Conservation (phyloP, 148 eudicot species). For the Diospyros lotus region DNA sequence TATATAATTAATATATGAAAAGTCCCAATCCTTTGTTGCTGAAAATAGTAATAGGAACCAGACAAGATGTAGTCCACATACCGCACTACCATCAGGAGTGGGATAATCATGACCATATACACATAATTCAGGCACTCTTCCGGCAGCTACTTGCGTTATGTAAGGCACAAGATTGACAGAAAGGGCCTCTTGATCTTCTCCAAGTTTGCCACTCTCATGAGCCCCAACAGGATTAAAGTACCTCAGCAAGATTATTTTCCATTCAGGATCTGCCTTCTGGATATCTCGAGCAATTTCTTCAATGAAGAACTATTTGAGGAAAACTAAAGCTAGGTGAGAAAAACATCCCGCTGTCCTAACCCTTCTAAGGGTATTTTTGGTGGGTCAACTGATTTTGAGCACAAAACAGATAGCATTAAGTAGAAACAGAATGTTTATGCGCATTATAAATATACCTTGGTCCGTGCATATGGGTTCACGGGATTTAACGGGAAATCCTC, state of each 20-base stretch:
- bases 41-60: background rate
- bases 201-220: constrained; percentile 82
- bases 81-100: constrained; percentile 85
- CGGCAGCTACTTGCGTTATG: constrained; percentile 85
- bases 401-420: background rate
- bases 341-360: no score
- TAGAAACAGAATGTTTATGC: background rate
- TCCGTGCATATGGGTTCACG: constrained; percentile 94
- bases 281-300: constrained; percentile 88
- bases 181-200: constrained; percentile 3
- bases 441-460: constrained; percentile 48
- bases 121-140: constrained; percentile 70
- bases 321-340: background rate
- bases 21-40: background rate
- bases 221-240: constrained; percentile 96
- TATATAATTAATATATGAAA: background rate
- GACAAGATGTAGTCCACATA: constrained; percentile 20
- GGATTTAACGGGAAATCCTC: constrained; percentile 66
- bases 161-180: constrained; percentile 91
- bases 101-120: constrained; percentile 89
- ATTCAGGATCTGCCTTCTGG: constrained; percentile 62
- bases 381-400: background rate
- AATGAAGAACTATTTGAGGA: constrained; percentile 46
- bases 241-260: constrained; percentile 78
- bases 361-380: background rate